These are phyloP conservation scores for Bruguiera gymnorhiza DNA, from an alignment of 345 rosid genomes.

Conservation along the genomic window DNA sequence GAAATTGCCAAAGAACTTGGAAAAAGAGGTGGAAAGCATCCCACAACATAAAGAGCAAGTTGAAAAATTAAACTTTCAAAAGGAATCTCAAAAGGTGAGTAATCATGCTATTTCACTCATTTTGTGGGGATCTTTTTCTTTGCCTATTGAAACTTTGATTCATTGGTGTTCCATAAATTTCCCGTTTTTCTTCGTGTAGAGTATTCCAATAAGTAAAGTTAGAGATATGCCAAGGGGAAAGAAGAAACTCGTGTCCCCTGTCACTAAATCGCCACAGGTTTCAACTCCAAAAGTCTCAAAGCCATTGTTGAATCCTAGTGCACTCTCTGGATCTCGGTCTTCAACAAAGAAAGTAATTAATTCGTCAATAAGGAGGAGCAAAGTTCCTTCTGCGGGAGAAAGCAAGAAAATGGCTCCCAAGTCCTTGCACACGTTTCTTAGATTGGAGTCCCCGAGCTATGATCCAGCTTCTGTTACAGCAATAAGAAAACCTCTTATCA, in stretches of 20 bases:
- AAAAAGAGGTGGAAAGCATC: slow-evolving; percentile 29
- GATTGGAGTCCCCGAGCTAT: slow-evolving; percentile 42
- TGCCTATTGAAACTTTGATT: slow-evolving; percentile 6
- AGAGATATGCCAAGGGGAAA: slow-evolving; percentile 26
- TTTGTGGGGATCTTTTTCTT: slow-evolving; percentile 2
- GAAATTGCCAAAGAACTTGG: slow-evolving; percentile 29
- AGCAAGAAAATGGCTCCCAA: slow-evolving; percentile 61
- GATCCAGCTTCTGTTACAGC: slow-evolving; percentile 35
- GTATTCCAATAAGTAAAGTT: slow-evolving; percentile 32
- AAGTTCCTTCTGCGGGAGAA: slow-evolving; percentile 27
- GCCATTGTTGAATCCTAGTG: slow-evolving; percentile 36
- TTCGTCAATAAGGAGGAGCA: slow-evolving; percentile 37
- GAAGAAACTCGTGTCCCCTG: slow-evolving; percentile 36
- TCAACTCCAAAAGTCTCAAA: slow-evolving; percentile 53
- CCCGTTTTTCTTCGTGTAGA: slow-evolving; percentile 31
- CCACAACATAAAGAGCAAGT: slow-evolving; percentile 28
- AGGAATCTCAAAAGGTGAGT: slow-evolving; percentile 55
- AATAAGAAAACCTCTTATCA: slow-evolving; percentile 61
- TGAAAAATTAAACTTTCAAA: slow-evolving; percentile 32
- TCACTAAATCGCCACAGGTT: slow-evolving; percentile 38
- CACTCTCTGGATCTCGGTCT: slow-evolving; percentile 36
- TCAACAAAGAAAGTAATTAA: slow-evolving; percentile 34
- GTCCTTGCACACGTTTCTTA: slow-evolving; percentile 72
- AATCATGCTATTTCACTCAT: neutral
- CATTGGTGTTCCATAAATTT: slow-evolving; percentile 4